Base-by-base conservation (phyloP, 768 basidiomycete species). In the Candolleomyces aberdarensis region DNA sequence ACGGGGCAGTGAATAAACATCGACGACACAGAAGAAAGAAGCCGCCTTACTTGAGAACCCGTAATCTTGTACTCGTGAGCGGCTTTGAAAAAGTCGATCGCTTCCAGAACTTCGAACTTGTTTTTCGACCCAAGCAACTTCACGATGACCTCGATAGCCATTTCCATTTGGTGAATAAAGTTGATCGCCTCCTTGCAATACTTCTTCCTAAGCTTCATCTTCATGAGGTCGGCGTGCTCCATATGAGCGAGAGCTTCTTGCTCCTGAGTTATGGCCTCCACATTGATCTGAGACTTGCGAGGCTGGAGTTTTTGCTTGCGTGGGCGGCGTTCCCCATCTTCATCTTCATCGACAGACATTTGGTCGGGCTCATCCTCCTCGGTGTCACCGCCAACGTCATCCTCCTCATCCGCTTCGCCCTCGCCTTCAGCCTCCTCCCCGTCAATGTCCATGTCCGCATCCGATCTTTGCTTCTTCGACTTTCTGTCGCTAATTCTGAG, bases 51-150 rank as follows among this genome's bases (percentile, higher is more conserved):
- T 73, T 91, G 86, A 2, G 96, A 89, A 41, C 83, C 81, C 44
- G 86, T 81, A 55, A 98, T 84, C 65, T 92, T 79, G 69, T 96
- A 97, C 68, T 89, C 89, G 66, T 88, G 83, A 0, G 90, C 85
- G 6, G 88, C 81, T 51, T 87, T 82, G 83, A 95, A 98, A 72
- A 96, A 98, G 31, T 96, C 90, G 74, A 94, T 93, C 9, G 87
- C 80, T 70, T 93, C 92, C 57, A 92, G 75, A 0, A 92, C 91
- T 67, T 94, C 92, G 2, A 88, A 77, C 70, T 93, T 94, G 75
- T 84, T 89, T 57, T 83, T 98, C 53, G 91, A 94, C 1, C 93
- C 94, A 29, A 98, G 81, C 5, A 99, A 72, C 65, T 91, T 84
- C 56, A 83, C 83, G 49, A 97, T 80, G 1, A 79, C 82, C 5